phyloP scores from a whole-genome alignment of 176 grass and related monocot species.

The Coix lacrymajobi region DNA sequence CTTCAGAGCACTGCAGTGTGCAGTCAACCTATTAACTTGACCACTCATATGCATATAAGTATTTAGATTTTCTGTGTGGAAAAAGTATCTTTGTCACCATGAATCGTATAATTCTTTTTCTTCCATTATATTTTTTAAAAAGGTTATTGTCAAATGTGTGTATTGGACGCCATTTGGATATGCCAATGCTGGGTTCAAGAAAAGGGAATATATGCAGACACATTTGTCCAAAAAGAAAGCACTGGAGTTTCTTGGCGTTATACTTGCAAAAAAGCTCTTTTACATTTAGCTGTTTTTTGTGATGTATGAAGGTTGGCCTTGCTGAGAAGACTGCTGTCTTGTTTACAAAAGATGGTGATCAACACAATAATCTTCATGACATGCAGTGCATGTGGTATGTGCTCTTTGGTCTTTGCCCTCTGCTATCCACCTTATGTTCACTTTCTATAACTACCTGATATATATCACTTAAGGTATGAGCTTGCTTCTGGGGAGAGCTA shows the following conservation, averaged over 20 bases:
- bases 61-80: not conserved
- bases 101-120: not conserved
- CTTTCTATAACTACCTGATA: slow-evolving; percentile 14
- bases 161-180: not conserved
- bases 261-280: not conserved
- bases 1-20: not conserved
- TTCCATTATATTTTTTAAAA: not conserved
- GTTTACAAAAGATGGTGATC: slow-evolving; percentile 98
- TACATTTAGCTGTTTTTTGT: not conserved
- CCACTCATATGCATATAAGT: not conserved
- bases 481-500: slow-evolving; percentile 98
- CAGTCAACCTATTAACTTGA: not conserved
- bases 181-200: not conserved
- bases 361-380: slow-evolving; percentile 99
- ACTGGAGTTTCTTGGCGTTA: not conserved
- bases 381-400: slow-evolving; percentile 99
- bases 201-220: not conserved
- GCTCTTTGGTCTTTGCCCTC: not conserved
- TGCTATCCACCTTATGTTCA: not conserved
- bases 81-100: not conserved
- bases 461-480: slow-evolving; percentile 76
- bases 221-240: not conserved
- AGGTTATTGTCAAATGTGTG: not conserved
- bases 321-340: slow-evolving; percentile 97
- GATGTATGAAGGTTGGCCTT: slow-evolving; percentile 61